Conservation (phyloP, 2,329 filamentous ascomycete species). For the Rhytidhysteron rufulum region DNA sequence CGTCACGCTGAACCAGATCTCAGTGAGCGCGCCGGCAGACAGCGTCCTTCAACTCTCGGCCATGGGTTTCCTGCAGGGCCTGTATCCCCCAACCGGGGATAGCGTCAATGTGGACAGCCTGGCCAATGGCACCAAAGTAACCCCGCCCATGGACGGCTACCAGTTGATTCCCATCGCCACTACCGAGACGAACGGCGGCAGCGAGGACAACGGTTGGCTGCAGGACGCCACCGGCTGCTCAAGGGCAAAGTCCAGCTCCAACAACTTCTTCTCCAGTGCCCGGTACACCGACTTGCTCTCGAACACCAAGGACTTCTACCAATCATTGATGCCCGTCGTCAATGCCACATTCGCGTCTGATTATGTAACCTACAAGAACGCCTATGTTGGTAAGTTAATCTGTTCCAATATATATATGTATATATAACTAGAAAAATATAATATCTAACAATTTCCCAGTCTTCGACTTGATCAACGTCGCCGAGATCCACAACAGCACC, state of each 20-base stretch:
- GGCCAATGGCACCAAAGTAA: conserved; percentile 64
- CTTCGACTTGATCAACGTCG: conserved; percentile 62
- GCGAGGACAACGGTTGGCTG: conserved; percentile 55
- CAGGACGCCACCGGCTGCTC: conserved; percentile 55
- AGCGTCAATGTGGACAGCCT: conserved; percentile 56
- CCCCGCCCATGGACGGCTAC: conserved; percentile 71
- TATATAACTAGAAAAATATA: no score
- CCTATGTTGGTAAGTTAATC: conserved; percentile 62
- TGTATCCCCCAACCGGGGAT: conserved; percentile 73
- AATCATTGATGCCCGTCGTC: conserved; percentile 48
- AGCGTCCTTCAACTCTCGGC: conserved; percentile 78
- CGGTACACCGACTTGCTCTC: conserved; percentile 48
- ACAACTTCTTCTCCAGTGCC: conserved; percentile 53
- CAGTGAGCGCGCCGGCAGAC: conserved; percentile 68
- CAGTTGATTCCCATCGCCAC: conserved; percentile 75
- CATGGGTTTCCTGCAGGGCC: conserved; percentile 73
- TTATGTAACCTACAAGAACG: conserved; percentile 57
- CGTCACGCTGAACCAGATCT: conserved; percentile 67
- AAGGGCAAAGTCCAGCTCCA: conserved; percentile 55
- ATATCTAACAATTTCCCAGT: no score
- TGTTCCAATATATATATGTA: no score
- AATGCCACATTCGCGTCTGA: conserved; percentile 48
- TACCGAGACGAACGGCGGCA: conserved; percentile 56
- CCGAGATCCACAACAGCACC: conserved; percentile 58
- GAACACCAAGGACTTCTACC: conserved; percentile 53